Evolutionary conservation across 345 rosid genomes (phyloP).

Genomic region (Rhizophora apiculata): DNA sequence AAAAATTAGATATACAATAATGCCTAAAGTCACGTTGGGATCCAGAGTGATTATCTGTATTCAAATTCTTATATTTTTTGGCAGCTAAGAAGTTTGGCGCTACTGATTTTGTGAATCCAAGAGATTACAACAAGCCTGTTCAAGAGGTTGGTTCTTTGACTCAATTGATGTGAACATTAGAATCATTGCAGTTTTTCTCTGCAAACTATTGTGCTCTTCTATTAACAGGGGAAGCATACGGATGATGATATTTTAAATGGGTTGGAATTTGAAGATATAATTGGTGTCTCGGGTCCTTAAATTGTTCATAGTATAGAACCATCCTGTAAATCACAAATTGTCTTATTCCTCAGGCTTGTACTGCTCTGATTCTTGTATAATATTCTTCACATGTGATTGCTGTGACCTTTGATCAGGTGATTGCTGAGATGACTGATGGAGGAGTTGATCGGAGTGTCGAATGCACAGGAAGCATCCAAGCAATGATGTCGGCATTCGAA

Average conservation of each 20-base stretch:
- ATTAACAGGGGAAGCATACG: too few relatives aligned
- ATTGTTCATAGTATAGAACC: too few relatives aligned
- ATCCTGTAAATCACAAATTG: too few relatives aligned
- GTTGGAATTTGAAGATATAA: too few relatives aligned
- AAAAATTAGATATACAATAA: neutral
- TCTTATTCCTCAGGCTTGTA: too few relatives aligned
- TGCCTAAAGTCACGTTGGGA: neutral
- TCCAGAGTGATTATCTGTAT: neutral
- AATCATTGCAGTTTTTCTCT: too few relatives aligned
- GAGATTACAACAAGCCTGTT: conserved; percentile 36
- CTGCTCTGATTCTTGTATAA: too few relatives aligned
- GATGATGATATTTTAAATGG: too few relatives aligned
- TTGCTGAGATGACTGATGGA: conserved; percentile 71
- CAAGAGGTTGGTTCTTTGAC: conserved; percentile 27
- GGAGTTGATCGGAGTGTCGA: conserved; percentile 82
- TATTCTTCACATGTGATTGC: neutral
- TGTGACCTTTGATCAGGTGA: conserved; percentile 33
- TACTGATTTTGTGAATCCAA: conserved; percentile 45
- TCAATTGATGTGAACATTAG: too few relatives aligned
- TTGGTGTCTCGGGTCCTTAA: too few relatives aligned
- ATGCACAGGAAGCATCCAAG: conserved; percentile 65
- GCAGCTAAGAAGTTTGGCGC: conserved; percentile 51
- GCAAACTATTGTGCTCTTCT: too few relatives aligned
- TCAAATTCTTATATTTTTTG: neutral
- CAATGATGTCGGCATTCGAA: conserved; percentile 88